These are phyloP conservation scores for Achlya hypogyna DNA, from an alignment of 352 stramenopile genomes.

Conservation along the genomic window DNA sequence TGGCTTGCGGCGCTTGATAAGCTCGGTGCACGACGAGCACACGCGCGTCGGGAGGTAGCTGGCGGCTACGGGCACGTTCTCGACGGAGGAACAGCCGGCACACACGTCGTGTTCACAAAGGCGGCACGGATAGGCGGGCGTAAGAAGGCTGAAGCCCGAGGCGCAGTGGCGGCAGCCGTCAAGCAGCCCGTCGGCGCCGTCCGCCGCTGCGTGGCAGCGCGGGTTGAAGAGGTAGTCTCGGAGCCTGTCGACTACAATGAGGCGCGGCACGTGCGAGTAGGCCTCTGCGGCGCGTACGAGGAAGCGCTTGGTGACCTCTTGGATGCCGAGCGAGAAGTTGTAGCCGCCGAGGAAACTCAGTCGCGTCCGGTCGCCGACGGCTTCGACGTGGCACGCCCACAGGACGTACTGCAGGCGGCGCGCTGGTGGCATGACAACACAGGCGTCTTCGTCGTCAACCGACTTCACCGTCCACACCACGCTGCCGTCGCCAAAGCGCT, in stretches of 20 bases:
- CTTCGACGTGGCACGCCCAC: slow-evolving; percentile 13
- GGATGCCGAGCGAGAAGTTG: not conserved
- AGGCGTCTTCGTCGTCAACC: not conserved
- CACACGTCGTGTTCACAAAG: slow-evolving; percentile 13
- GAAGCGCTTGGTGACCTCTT: slow-evolving; percentile 3
- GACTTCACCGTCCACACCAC: slow-evolving; percentile 4
- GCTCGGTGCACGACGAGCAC: not conserved
- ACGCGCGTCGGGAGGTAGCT: not conserved
- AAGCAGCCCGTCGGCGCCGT: not conserved
- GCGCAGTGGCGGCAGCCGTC: slow-evolving; percentile 7
- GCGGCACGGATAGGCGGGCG: not conserved
- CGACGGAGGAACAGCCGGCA: not conserved
- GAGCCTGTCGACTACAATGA: not conserved
- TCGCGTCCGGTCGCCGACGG: slow-evolving; percentile 1
- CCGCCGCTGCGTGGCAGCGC: not conserved
- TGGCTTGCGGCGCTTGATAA: not conserved
- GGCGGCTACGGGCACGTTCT: not conserved
- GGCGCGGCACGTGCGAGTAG: not conserved
- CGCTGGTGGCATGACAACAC: not conserved
- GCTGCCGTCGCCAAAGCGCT: not conserved
- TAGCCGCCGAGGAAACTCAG: slow-evolving; percentile 13
- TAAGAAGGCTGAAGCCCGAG: not conserved
- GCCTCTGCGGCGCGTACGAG: not conserved
- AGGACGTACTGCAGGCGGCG: not conserved
- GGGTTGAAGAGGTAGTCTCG: not conserved